These are phyloP conservation scores for Alternaria consortialis DNA, from an alignment of 2,329 filamentous ascomycete species.

Conservation along the genomic window DNA sequence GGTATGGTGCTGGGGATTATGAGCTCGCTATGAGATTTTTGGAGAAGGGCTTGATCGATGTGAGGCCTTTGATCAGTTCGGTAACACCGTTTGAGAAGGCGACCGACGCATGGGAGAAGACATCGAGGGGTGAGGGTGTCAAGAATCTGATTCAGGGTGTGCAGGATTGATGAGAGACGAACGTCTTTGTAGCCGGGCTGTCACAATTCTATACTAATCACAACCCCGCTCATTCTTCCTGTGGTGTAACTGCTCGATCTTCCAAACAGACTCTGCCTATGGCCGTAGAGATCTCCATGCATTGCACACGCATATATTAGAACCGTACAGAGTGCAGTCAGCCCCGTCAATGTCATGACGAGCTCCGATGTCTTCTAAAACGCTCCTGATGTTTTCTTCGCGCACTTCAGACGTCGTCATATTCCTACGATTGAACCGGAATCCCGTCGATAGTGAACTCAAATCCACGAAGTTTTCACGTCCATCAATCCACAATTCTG, in stretches of 20 bases:
- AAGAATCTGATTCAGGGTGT: slow-evolving; percentile 47
- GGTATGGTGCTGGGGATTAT: slow-evolving; percentile 46
- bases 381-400: neutral
- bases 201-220: neutral
- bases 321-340: neutral
- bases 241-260: neutral
- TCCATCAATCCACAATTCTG: neutral
- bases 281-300: neutral
- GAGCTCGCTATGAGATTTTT: slow-evolving; percentile 41
- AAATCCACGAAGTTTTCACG: neutral
- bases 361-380: neutral
- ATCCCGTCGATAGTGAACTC: neutral
- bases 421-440: neutral
- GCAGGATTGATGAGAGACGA: slow-evolving; percentile 17
- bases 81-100: slow-evolving; percentile 41
- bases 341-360: neutral
- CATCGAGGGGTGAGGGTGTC: slow-evolving; percentile 42
- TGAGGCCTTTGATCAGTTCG: slow-evolving; percentile 43
- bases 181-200: neutral
- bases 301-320: neutral
- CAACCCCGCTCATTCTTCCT: neutral
- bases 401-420: neutral
- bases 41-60: slow-evolving; percentile 30
- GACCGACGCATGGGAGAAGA: slow-evolving; percentile 44
- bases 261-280: neutral